Evolutionary conservation across 129 eudicot genomes (phyloP), one percentile per base, ranked within the genome.

Genomic region (Centrapalus pauciflorus): DNA sequence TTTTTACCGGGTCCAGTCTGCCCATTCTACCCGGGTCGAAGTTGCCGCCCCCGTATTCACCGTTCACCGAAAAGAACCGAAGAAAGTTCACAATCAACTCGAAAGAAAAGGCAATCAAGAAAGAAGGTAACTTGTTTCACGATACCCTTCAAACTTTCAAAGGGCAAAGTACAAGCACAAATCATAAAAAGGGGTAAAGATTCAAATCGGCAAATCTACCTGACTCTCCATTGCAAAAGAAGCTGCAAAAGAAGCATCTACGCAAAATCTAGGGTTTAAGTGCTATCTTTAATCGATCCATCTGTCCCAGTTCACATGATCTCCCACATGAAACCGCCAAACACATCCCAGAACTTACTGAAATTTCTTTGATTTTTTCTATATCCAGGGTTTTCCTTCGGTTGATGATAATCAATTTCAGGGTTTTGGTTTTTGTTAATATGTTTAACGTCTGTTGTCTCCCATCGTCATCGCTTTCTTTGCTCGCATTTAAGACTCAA

Each of bases 381-480:
- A 23, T 19, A 63, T 35, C 20, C 20, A 10, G 32, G 8, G 10
- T 37, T 37, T 33, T 21, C 41, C 14, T 59, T 24, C 49, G 26
- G 50, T 60, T 12, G 13, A 51, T 16, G 13, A 10, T 3, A 50
- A 48, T 28, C 45, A 23, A 61, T 54, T 11, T n/a, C n/a, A 51
- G 20, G 16, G 12, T 57, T 76, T 62, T 2, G 29, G 51, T 12
- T 11, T 25, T 34, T 9, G 41, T 48, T 40, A 62, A 89, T 75
- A 56, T 77, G 85, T 85, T 66, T 86, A 54, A 79, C 73, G 55
- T 79, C 72, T 62, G 35, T 69, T 32, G 55, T 66, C 63, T 74
- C 28, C 84, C 70, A 30, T 74, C 66, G 29, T 51, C 86, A 3
- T 75, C 91, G 24, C 60, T 68, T 51, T 88, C 83, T 1, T 83